A percentile compares a stretch with the other conserved stretches of the same genome.
Evolutionary conservation across 2,329 filamentous ascomycete genomes (phyloP).

Genomic region (Chrysoporthe puriensis): DNA sequence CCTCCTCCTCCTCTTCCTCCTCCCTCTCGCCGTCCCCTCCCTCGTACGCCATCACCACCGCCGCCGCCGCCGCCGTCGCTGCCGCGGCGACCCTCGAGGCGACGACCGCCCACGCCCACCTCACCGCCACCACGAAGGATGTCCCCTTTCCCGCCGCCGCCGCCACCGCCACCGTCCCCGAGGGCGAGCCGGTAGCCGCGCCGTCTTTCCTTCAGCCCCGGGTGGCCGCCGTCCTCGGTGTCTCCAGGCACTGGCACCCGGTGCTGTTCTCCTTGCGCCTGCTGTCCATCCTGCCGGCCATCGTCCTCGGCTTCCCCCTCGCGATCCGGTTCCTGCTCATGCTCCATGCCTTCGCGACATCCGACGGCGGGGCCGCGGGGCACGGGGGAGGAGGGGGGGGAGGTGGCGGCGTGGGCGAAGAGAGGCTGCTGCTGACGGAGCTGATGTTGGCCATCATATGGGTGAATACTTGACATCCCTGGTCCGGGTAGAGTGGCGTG

Average conservation of each 20-base stretch:
- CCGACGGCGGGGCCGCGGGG: slow-evolving; percentile 29
- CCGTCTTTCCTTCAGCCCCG: slow-evolving; percentile 69
- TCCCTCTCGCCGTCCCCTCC: neutral
- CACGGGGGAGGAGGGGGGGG: slow-evolving; percentile 40
- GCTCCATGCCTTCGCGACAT: slow-evolving; percentile 50
- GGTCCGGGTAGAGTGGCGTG: neutral
- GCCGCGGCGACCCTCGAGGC: neutral
- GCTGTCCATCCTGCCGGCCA: slow-evolving; percentile 69
- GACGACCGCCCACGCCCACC: slow-evolving; percentile 11
- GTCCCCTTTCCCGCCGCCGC: neutral
- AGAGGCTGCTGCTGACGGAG: slow-evolving; percentile 65
- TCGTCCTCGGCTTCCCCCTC: slow-evolving; percentile 73
- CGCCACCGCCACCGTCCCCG: neutral
- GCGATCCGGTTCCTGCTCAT: slow-evolving; percentile 70
- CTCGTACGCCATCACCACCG: neutral
- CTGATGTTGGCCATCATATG: slow-evolving; percentile 74
- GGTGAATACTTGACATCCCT: slow-evolving; percentile 35
- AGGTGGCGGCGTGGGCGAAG: slow-evolving; percentile 42
- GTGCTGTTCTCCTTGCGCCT: slow-evolving; percentile 75
- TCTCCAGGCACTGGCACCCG: slow-evolving; percentile 73
- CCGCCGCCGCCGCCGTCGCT: slow-evolving; percentile 1
- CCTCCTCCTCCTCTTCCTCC: neutral
- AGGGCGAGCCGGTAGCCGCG: slow-evolving; percentile 30
- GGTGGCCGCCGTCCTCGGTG: slow-evolving; percentile 76
- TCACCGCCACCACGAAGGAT: slow-evolving; percentile 13